Base-by-base conservation (phyloP, 108 stramenopile genomes). In the Discostella stelligeroides region DNA sequence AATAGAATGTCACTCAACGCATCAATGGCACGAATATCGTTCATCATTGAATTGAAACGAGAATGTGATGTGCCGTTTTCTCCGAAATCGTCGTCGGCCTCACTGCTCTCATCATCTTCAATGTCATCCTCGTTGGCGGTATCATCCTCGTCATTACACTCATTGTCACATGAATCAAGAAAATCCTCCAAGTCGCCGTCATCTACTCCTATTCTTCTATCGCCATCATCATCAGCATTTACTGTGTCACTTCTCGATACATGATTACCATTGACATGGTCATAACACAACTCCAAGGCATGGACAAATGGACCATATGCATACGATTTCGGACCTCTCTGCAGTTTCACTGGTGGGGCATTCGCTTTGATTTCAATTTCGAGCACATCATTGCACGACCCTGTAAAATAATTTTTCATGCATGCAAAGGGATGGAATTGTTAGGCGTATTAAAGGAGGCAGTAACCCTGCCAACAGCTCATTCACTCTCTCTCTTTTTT, bases 381-480 rank as follows among this genome's bases (percentile, higher is more conserved):
- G 17, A 88, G 41, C 10, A 88, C 60, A 81, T 94, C 92, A 67
- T 94, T 94, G 49, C 86, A 89, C 7, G 88, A 89, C 30, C 92
- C 79, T 80, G 7, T 56, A 10, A 0, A 40, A 46, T 14, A 29
- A 34, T 17, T 65, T 15, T n/a, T 21, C 37, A 29, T n/a, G 55
- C 55, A 25, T 4, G 18, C 21, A 49, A 49, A 49, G 0, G 1
- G 15, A 20, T 24, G 25, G 14, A 4, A 14, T 15, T 2, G 30
- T 24, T 11, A 20, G 7, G 34, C 15, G 25, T 38, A 41, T 30
- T 12, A 72, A 55, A 21, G 9, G 14, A 40, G 24, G 48, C 1
- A 39, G 58, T 41, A 14, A 28, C 27, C 7, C 55, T 15, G 9
- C 2, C 7, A 15, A 4, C 0, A 65, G 37, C 4, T 30, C 10